phyloP scores from a whole-genome alignment of 768 basidiomycete species.

The Porphyrellus cyaneotinctus region DNA sequence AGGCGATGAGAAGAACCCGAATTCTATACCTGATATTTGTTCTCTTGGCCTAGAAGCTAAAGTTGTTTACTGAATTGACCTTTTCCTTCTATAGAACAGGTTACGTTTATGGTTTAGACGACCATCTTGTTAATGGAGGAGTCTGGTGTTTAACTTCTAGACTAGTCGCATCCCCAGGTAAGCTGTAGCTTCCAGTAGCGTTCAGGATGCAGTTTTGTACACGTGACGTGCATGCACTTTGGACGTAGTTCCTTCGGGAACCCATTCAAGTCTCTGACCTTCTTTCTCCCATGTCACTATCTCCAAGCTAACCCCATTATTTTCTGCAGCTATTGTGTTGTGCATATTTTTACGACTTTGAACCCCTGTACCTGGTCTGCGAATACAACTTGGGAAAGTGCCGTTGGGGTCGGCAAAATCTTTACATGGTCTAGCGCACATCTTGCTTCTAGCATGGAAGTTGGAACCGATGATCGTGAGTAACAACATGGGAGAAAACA shows the following conservation, averaged over 20 bases:
- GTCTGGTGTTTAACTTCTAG: not conserved
- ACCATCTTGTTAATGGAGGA: not conserved
- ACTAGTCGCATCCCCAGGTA: constrained; percentile 5
- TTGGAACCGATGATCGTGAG: not conserved
- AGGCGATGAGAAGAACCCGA: constrained; percentile 53
- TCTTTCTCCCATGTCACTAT: not conserved
- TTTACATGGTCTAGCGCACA: not conserved
- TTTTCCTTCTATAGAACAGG: not conserved
- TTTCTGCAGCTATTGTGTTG: not conserved
- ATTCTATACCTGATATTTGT: constrained; percentile 35
- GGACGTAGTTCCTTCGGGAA: constrained; percentile 62
- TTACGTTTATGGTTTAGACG: not conserved
- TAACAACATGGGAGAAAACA: not conserved
- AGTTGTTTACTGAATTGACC: constrained; percentile 1
- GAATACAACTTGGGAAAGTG: constrained; percentile 1
- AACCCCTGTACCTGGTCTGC: constrained; percentile 18
- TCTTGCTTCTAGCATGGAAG: not conserved
- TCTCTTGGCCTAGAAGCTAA: not conserved
- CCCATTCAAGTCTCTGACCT: constrained; percentile 80
- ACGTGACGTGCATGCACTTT: constrained; percentile 58
- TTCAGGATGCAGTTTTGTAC: constrained; percentile 47
- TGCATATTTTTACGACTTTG: not conserved
- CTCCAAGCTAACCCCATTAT: constrained; percentile 16
- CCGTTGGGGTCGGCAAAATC: not conserved
- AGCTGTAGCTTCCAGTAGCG: constrained; percentile 3